Evolutionary conservation across 257 asterid genomes (phyloP), one percentile per base, ranked within the genome.

Genomic region (Penstemon barbatus): DNA sequence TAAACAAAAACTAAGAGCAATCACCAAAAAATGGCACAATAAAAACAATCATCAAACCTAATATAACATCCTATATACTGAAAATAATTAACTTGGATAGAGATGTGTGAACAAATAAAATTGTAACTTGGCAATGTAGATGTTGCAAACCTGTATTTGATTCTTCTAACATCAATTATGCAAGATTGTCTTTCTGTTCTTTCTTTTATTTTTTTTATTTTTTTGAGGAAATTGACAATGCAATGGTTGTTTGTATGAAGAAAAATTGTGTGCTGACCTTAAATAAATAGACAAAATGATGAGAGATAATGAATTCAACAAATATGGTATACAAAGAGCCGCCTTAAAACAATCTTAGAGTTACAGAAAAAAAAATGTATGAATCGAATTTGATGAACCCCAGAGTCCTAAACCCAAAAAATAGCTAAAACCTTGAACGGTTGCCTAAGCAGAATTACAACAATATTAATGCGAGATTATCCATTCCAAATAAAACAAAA

Each of bases 351-450:
- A 25, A 25, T 1, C 33, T 2, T 25, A 25, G 0, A 25, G 1
- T 25, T 25, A 25, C 33, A 25, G n/a, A 40, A 60, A 37, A 39
- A n/a, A 15, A 15, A 4, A 36, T 66, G 15, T 6, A 41, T 38
- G 7, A 33, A 33, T 68, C 57, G 76, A 76, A 76, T 49, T 65
- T 42, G 7, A 39, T 19, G 10, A 54, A 13, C 25, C 18, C 41
- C 25, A 55, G 49, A 54, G 65, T 15, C 44, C 64, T 68, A 68
- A 80, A 80, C 66, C 79, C 81, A 77, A 63, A 76, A 50, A 49
- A 36, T 72, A 69, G 77, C 74, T 76, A 69, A 79, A 80, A 73
- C 83, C 83, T 75, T 69, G 3, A 56, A 36, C 71, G 63, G 71
- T 69, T 50, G 52, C 73, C 49, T 45, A 25, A 25, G 0, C 33